Evolutionary conservation across 352 stramenopile species (phyloP).

Genomic region (Pythium angustatum): DNA sequence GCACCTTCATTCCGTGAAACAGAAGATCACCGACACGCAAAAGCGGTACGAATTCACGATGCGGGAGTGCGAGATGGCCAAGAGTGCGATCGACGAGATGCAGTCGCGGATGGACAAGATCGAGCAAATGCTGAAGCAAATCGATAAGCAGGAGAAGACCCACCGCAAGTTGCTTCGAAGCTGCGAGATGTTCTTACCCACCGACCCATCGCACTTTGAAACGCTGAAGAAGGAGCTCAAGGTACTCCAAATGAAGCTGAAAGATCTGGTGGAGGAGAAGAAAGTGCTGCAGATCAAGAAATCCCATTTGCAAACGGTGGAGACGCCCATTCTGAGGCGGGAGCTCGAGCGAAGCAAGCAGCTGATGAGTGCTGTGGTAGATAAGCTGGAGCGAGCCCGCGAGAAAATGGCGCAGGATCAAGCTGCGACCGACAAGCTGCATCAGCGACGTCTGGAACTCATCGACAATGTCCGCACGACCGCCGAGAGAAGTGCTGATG

Average conservation of each 20-base stretch:
- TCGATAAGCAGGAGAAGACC: constrained; percentile 73
- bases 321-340: constrained; percentile 54
- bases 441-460: constrained; percentile 68
- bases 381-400: constrained; percentile 60
- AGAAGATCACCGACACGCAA: constrained; percentile 64
- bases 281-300: constrained; percentile 69
- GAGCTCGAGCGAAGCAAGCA: constrained; percentile 62
- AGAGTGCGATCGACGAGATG: constrained; percentile 77
- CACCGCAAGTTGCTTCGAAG: constrained; percentile 66
- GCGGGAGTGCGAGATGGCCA: constrained; percentile 79
- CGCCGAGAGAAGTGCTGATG: constrained; percentile 15
- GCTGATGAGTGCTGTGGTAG: constrained; percentile 61
- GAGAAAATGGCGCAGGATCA: constrained; percentile 73
- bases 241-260: constrained; percentile 69
- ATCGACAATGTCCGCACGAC: constrained; percentile 61
- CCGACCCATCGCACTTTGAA: constrained; percentile 59
- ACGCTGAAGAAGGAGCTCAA: constrained; percentile 67
- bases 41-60: constrained; percentile 64
- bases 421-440: constrained; percentile 64
- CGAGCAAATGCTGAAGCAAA: constrained; percentile 55
- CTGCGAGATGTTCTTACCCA: constrained; percentile 67
- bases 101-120: constrained; percentile 63
- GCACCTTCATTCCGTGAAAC: constrained; percentile 56
- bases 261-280: constrained; percentile 68
- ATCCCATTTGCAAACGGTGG: constrained; percentile 51